Base-by-base conservation (phyloP, 208 protist genomes). In the Vickermania ingenoplastis region DNA sequence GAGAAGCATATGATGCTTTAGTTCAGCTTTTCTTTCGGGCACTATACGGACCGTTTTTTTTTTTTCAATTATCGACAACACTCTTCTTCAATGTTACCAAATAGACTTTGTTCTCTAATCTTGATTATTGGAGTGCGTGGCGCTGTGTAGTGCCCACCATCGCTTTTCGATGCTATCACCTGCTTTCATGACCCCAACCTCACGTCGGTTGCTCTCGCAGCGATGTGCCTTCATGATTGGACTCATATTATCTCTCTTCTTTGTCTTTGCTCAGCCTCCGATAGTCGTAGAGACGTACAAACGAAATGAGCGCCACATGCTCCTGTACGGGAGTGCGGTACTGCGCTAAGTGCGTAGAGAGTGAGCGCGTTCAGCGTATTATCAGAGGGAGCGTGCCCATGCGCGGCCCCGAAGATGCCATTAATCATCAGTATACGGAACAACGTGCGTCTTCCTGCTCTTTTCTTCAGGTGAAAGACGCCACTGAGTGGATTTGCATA, bases 381-480 rank as follows among this genome's bases (percentile, higher is more conserved):
- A 45, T 45, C 17, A 7, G 36, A n/a, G 36, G 36, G 7, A n/a
- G 7, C 11, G 36, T n/a, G 11, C 11, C 7, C 36, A n/a, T 45
- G 36, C 7, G 27, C 0, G 55, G 49, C 17, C 3, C 53, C 26
- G 27, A 45, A 65, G 65, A 67, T 52, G 67, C 64, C 4, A 48
- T 77, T 61, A 25, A 31, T 21, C 7, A 61, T 31, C 64, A 76
- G 31, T 67, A 65, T 59, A 49, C 57, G 27, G 29, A 31, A 1
- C 41, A 60, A 24, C 21, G 70, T 30, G 65, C 41, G 29, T 76
- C 70, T 11, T 76, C 70, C 30, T 76, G 70, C 36, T 76, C 70
- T 24, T 76, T 76, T 49, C 36, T 45, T 45, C 36, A 45, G 36
- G 7, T 45, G 36, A 7, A 17, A 45, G 36, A 45, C 11, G 36